Evolutionary conservation across 1,139 yeast species (phyloP).

Genomic region (Yamadazyma pseudoaaseri): DNA sequence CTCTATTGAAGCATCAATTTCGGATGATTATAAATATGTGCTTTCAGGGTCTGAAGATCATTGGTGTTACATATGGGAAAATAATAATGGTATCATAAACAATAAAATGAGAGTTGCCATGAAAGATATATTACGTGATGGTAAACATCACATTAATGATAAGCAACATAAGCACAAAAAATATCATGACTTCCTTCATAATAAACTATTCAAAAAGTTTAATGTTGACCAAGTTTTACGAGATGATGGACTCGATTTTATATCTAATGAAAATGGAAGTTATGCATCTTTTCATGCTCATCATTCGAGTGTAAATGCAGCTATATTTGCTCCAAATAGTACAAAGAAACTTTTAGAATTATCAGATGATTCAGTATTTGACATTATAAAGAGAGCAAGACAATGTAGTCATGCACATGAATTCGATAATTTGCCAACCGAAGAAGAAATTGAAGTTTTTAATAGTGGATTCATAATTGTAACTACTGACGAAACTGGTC

Average conservation of each 20-base stretch:
- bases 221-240: conserved; percentile 21
- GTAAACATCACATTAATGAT: conserved; percentile 34
- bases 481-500: conserved; percentile 74
- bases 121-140: conserved; percentile 35
- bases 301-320: conserved; percentile 69
- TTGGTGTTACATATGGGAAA: conserved; percentile 72
- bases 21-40: conserved; percentile 53
- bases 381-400: conserved; percentile 39
- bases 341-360: conserved; percentile 65
- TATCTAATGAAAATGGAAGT: conserved; percentile 49
- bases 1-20: conserved; percentile 65
- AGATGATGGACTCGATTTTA: conserved; percentile 24
- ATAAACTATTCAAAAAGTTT: conserved; percentile 30
- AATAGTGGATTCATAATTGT: conserved; percentile 54
- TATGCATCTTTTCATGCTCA: conserved; percentile 78
- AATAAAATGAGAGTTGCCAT: conserved; percentile 34
- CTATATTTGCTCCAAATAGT: conserved; percentile 74
- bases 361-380: conserved; percentile 79
- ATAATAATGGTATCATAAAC: conserved; percentile 40
- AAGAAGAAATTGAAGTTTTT: conserved; percentile 20
- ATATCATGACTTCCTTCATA: conserved; percentile 30
- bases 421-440: conserved; percentile 7
- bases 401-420: conserved; percentile 3
- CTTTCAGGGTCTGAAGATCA: conserved; percentile 68
- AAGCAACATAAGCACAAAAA: conserved; percentile 30